Evolutionary conservation across 169 alveolate species (phyloP), one percentile per base, ranked within the genome.

Genomic region (Eimeria tenella): DNA sequence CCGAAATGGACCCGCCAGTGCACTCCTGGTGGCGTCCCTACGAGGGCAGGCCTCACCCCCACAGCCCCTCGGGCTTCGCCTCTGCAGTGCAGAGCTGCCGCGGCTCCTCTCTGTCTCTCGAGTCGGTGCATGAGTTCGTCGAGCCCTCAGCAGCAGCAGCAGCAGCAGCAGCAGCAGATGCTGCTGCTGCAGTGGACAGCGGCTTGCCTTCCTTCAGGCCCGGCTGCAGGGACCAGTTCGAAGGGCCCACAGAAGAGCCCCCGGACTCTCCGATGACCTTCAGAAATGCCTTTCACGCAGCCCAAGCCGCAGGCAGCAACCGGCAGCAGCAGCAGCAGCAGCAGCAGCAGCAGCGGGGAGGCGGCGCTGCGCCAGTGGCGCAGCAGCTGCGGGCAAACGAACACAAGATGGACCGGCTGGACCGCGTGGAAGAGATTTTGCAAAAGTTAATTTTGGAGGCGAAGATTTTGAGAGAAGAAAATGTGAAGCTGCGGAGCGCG

Each of bases 261-360:
- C 81, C 81, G 19, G 81, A 31, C 6, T 71, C 81, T 31, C 81
- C 81, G 4, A 25, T 31, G 21, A 71, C 81, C 42, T 71, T 71
- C 52, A 4, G 81, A 71, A 71, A 8, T 31, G 42, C 21, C 6
- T 62, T 7, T 62, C 73, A 11, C 73, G n/a, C 19, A 58, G 13
- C 8, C 13, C 65, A 58, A 71, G 81, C 81, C 42, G 52, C 49
- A 71, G 50, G 15, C 4, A 10, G 81, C 6, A 62, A 62, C 73
- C 73, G n/a, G 73, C 73, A 10, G 73, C 73, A 62, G 73, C 21
- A 62, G 73, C 73, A 62, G 73, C 73, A 62, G 73, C 73, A 6
- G 73, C 73, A 6, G n/a, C 73, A 62, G 73, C 73, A 62, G 73
- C 73, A 6, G 73, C 73, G 4, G 73, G 31, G n/a, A 4, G 6